Conservation (phyloP, 257 asterid species). For the Echites panduratus region DNA sequence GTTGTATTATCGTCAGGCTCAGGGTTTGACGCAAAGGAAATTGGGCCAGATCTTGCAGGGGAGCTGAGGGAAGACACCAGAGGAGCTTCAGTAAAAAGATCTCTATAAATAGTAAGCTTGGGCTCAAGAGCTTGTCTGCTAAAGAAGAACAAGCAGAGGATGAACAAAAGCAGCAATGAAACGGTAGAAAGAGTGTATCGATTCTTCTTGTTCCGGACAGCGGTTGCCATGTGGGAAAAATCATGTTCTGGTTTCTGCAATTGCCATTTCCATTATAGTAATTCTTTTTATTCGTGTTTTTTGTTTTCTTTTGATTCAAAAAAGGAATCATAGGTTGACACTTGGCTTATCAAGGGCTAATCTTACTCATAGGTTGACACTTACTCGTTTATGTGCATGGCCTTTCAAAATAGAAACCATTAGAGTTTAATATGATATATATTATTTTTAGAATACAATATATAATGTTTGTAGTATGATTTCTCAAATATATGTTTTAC, state of each 20-base stretch:
- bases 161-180: slow-evolving; percentile 31
- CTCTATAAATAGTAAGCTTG: slow-evolving; percentile 30
- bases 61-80: slow-evolving; percentile 9
- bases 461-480: too few relatives aligned
- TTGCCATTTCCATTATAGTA: neutral
- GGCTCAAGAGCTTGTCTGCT: slow-evolving; percentile 40
- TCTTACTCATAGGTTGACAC: too few relatives aligned
- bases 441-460: too few relatives aligned
- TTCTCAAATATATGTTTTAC: too few relatives aligned
- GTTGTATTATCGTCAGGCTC: slow-evolving; percentile 18
- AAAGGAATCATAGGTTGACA: too few relatives aligned
- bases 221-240: slow-evolving; percentile 47
- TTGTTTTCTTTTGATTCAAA: too few relatives aligned
- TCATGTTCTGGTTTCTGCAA: slow-evolving; percentile 1
- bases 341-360: too few relatives aligned
- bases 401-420: too few relatives aligned
- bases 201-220: slow-evolving; percentile 25
- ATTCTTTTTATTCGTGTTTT: neutral
- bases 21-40: slow-evolving; percentile 24
- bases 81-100: slow-evolving; percentile 27
- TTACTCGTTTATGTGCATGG: too few relatives aligned
- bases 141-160: slow-evolving; percentile 42
- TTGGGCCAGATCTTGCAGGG: slow-evolving; percentile 32
- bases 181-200: slow-evolving; percentile 30
- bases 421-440: too few relatives aligned